These are phyloP conservation scores for Corymbia maculata DNA, from an alignment of 345 rosid species.

Conservation along the genomic window DNA sequence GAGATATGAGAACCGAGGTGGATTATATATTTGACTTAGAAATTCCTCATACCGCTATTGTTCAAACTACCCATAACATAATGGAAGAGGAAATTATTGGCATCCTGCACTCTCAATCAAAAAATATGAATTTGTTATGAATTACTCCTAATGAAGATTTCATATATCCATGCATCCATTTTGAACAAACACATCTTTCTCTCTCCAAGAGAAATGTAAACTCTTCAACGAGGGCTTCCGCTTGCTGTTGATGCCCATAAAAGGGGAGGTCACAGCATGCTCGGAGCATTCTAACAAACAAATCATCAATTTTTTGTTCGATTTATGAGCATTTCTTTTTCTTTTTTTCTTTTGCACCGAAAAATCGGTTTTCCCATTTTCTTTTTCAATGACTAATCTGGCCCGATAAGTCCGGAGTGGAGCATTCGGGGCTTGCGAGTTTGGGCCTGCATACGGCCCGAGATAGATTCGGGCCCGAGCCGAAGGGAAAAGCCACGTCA, in stretches of 20 bases:
- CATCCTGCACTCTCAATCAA: no score
- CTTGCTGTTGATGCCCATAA: background rate
- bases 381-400: background rate
- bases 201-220: background rate
- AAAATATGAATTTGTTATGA: no score
- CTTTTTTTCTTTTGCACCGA: no score
- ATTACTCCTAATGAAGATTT: no score
- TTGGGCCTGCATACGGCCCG: background rate
- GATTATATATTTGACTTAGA: no score
- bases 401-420: no score
- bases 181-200: background rate
- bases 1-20: no score
- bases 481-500: background rate
- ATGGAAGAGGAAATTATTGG: no score
- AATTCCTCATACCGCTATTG: no score
- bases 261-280: background rate
- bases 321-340: background rate
- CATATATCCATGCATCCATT: background rate
- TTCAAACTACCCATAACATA: no score
- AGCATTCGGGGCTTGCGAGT: background rate
- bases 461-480: background rate
- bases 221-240: background rate
- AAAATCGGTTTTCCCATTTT: background rate
- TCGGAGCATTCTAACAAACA: background rate
- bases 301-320: background rate